Evolutionary conservation across 2,329 filamentous ascomycete species (phyloP).

Genomic region (Periconia sp.): DNA sequence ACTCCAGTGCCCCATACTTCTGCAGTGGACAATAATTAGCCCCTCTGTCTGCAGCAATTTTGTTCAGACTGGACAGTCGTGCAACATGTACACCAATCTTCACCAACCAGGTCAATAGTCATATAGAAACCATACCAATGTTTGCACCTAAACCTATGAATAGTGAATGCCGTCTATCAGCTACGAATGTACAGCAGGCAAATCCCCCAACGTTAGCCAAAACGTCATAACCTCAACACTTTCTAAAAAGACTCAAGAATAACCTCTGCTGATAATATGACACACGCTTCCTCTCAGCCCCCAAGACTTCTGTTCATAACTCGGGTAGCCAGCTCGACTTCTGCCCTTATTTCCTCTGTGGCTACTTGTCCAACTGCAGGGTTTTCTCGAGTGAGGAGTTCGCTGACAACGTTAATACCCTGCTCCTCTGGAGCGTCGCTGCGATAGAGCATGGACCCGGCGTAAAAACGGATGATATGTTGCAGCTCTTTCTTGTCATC

Average conservation of each 20-base stretch:
- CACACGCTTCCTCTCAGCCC: slow-evolving; percentile 6
- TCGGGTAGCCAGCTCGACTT: slow-evolving; percentile 14
- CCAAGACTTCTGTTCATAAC: slow-evolving; percentile 19
- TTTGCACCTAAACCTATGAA: no score
- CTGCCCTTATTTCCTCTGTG: slow-evolving; percentile 3
- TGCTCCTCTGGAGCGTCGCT: slow-evolving; percentile 5
- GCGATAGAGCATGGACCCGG: slow-evolving; percentile 8
- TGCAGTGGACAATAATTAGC: no score
- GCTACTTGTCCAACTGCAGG: not conserved
- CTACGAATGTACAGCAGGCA: no score
- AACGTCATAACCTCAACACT: no score
- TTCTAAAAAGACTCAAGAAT: not conserved
- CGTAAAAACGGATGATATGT: slow-evolving; percentile 24
- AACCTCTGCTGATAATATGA: not conserved
- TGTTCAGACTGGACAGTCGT: no score
- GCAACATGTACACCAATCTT: no score
- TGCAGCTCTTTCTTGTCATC: slow-evolving; percentile 18
- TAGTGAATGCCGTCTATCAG: no score
- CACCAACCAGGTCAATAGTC: no score
- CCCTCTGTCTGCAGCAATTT: no score
- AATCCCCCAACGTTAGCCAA: no score
- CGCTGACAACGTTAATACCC: slow-evolving; percentile 1
- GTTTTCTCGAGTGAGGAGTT: slow-evolving; percentile 2
- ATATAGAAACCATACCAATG: no score
- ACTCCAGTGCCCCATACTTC: not conserved